Evolutionary conservation across 768 basidiomycete genomes (phyloP).

Genomic region (Trametes sanguinea): DNA sequence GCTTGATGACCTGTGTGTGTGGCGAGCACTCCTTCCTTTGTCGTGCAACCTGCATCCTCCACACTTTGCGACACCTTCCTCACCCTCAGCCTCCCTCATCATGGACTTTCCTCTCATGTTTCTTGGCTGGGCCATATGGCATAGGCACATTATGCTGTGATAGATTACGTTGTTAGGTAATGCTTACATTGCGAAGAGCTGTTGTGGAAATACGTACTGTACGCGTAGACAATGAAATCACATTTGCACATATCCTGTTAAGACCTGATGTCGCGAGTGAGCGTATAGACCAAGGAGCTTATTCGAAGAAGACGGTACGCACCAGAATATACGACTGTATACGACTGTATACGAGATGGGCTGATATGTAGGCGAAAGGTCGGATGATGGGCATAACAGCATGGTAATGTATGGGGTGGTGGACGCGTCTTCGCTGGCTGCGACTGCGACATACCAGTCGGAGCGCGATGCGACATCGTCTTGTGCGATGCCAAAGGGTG

Average conservation of each 20-base stretch:
- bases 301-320: neutral
- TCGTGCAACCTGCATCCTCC: neutral
- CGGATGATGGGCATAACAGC: too few species aligned
- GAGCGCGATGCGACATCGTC: too few species aligned
- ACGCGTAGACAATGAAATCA: slow-evolving; percentile 7
- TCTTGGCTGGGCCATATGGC: slow-evolving; percentile 1
- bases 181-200: neutral
- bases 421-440: too few species aligned
- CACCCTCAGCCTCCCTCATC: neutral
- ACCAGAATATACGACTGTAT: too few species aligned
- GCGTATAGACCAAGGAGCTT: too few species aligned
- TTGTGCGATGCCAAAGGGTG: too few species aligned
- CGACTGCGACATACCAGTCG: too few species aligned
- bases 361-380: too few species aligned
- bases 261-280: too few species aligned
- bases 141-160: neutral
- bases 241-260: too few species aligned
- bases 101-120: neutral
- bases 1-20: neutral
- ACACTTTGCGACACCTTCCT: slow-evolving; percentile 6
- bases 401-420: too few species aligned
- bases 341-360: too few species aligned
- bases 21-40: neutral
- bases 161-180: slow-evolving; percentile 15
- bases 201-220: slow-evolving; percentile 12